Evolutionary conservation across 148 eudicot genomes (phyloP), one percentile per base, ranked within the genome.

Genomic region (Silene latifolia): DNA sequence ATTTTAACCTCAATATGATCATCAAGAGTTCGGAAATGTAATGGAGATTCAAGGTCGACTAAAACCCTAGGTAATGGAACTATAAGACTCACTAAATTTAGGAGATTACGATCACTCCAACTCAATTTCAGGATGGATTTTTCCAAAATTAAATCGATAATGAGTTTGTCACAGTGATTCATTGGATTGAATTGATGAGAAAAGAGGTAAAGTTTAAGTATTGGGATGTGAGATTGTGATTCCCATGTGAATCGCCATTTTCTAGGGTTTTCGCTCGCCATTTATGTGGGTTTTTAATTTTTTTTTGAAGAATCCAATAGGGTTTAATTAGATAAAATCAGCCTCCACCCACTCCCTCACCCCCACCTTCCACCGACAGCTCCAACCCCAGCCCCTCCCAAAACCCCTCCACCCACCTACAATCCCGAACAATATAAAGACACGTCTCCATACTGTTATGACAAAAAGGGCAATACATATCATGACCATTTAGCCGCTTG

Each of bases 171-270:
- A 88, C 85, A 90, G 24, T 82, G 80, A 61, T 65, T 35, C 0
- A 77, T 74, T 20, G 96, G 92, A 44, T 84, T 92, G 72, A 62
- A 64, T 25, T 76, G 8, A 3, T 81, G 73, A 11, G 82, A 78
- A 83, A 95, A 92, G 73, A 95, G 83, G 80, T 86, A 85, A 20
- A 96, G 80, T 63, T 89, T 88, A 78, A 96, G 88, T 20, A 80
- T 73, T 51, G 98, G 83, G 57, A 88, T 63, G 78, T 90, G 98
- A 44, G 99, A 92, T 84, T 96, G 97, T 5, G 99, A 85, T 86
- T 92, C 99, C 88, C 89, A 96, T 20, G 94, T 89, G 90, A 78
- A 96, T 4, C 86, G 83, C 99, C 99, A 95, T 76, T 81, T 85
- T 76, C 86, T 88, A 85, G 91, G 93, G 96, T 82, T 88, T 86